Evolutionary conservation across 306 rosid species (phyloP).

Genomic region (Acacia confusa): DNA sequence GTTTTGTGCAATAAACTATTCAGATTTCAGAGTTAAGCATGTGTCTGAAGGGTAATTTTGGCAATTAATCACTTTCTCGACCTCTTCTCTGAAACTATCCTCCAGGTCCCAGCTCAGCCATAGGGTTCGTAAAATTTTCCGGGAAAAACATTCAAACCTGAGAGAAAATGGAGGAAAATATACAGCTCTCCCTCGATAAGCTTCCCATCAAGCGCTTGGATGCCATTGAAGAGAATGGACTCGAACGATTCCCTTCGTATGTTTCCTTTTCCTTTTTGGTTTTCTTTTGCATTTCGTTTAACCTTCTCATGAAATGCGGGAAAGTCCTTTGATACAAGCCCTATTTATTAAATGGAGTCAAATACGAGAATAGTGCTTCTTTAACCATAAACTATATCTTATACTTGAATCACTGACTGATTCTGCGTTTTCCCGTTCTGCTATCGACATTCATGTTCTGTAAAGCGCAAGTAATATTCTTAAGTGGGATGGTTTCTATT

Average conservation of each 20-base stretch:
- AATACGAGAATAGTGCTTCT: neutral
- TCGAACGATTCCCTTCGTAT: conserved; percentile 79
- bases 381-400: neutral
- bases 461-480: neutral
- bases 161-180: conserved; percentile 53
- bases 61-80: neutral
- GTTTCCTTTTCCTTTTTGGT: conserved; percentile 18
- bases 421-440: neutral
- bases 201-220: conserved; percentile 90
- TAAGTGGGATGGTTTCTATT: neutral
- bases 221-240: conserved; percentile 77
- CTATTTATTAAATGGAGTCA: neutral
- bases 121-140: conserved; percentile 31
- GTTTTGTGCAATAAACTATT: neutral
- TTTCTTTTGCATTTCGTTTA: neutral
- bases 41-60: neutral
- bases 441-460: neutral
- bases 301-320: neutral
- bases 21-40: no score
- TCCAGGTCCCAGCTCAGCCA: neutral
- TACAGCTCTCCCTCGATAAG: conserved; percentile 76
- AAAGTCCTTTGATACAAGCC: neutral
- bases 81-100: neutral
- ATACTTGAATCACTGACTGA: neutral
- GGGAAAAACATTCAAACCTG: neutral